Conservation (phyloP, 441 rosid species). For the Geranium incanum region DNA sequence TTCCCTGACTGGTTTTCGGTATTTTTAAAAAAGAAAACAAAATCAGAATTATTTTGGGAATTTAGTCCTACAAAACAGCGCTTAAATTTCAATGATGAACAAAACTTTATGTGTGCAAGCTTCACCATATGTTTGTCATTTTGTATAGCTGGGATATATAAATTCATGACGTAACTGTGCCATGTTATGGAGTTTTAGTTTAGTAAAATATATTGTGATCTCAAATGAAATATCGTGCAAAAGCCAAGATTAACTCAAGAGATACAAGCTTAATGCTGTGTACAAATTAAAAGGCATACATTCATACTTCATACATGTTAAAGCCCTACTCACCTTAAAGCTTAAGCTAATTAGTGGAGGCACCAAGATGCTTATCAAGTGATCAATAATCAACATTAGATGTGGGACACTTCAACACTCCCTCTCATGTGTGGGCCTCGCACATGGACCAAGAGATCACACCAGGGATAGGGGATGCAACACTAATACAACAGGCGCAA, state of each 20-base stretch:
- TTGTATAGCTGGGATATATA: background rate
- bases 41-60: no score
- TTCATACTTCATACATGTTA: background rate
- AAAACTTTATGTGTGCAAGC: background rate
- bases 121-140: background rate
- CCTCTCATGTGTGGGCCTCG: no score
- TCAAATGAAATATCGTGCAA: background rate
- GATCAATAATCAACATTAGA: no score
- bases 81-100: background rate
- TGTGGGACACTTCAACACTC: no score
- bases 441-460: no score
- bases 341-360: no score
- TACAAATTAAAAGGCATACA: background rate
- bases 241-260: background rate
- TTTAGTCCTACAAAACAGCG: background rate
- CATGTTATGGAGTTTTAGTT: background rate
- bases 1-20: no score
- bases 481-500: no score
- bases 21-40: no score
- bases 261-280: background rate
- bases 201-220: background rate
- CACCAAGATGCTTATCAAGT: no score
- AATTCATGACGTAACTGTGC: background rate
- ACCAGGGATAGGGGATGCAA: no score
- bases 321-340: no score